Evolutionary conservation across 306 rosid species (phyloP), one percentile per base, ranked within the genome.

Genomic region (Vicia villosa): DNA sequence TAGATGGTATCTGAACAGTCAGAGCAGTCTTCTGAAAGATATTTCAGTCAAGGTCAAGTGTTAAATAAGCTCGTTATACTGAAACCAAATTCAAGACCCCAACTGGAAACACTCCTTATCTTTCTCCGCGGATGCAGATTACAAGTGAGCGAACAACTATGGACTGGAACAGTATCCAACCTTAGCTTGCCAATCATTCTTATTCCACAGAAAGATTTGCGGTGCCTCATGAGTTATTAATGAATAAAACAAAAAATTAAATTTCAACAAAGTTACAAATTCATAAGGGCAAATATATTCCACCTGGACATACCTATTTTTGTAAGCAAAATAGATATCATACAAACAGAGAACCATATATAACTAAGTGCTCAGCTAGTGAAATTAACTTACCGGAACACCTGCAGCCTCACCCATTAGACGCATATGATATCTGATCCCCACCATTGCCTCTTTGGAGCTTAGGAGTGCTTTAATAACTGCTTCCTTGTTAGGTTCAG

Each of bases 381-480:
- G 64, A 50, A 72, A 77, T 65, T 57, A 50, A 84, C 88, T 79
- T 82, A 94, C 97, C 72, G 99, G 99, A 81, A 94, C 95, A 60
- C 95, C 99, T 36, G 97, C 89, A 63, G 97, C 97, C 77, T 85
- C 88, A 1, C 99, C 99, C 97, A 90, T 89, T 50, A 46, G 77
- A 74, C 84, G 90, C 97, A 94, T 86, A 54, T 76, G 89, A 84
- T 78, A 63, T 82, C 97, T 82, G 79, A 94, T 87, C 75, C 75
- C 79, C 66, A 83, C 85, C 92, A 91, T 87, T n/a, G 97, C 91
- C 20, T 91, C 90, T 86, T 83, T 91, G 45, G 97, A 94, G 74
- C 88, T 88, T 56, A 88, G 68, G 67, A 94, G 78, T 71, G 91
- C 91, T 82, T 87, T 81, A 66, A 80, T 50, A 40, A 91, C 81